Evolutionary conservation across 352 stramenopile species (phyloP).

Genomic region (Phytopythium vexans): DNA sequence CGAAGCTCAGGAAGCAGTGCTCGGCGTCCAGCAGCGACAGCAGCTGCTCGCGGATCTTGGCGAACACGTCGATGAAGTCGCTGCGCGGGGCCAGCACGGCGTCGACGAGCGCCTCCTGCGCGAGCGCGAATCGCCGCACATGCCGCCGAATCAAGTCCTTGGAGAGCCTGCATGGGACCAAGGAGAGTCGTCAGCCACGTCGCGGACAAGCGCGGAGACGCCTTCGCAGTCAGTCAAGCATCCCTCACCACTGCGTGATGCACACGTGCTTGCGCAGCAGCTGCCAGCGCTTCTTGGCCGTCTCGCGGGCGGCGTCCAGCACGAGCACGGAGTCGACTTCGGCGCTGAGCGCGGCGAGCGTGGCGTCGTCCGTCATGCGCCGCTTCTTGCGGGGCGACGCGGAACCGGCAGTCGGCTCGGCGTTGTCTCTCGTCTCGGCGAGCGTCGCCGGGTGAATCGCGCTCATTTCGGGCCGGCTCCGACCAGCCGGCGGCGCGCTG

Average conservation of each 20-base stretch:
- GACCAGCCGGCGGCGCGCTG: too few species aligned
- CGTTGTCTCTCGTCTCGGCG: too few species aligned
- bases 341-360: not conserved
- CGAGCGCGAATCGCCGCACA: constrained; percentile 42
- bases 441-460: too few species aligned
- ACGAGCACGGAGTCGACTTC: not conserved
- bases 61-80: constrained; percentile 50
- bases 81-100: constrained; percentile 35
- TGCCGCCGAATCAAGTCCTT: constrained; percentile 44
- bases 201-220: not conserved
- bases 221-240: constrained; percentile 1
- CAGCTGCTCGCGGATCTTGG: constrained; percentile 63
- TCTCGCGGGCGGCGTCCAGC: constrained; percentile 18
- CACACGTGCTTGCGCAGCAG: constrained; percentile 61
- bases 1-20: constrained; percentile 58
- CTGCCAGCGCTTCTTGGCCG: constrained; percentile 41
- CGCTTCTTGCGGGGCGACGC: constrained; percentile 1
- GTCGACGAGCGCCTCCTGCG: constrained; percentile 52
- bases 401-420: not conserved
- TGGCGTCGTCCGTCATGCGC: not conserved
- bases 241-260: constrained; percentile 52
- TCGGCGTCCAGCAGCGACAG: constrained; percentile 58
- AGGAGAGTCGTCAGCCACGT: constrained; percentile 1
- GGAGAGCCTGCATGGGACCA: constrained; percentile 25
- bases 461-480: too few species aligned